Evolutionary conservation across 163 green algal species (phyloP), one percentile per base, ranked within the genome.

Genomic region (Scenedesmus sp.): DNA sequence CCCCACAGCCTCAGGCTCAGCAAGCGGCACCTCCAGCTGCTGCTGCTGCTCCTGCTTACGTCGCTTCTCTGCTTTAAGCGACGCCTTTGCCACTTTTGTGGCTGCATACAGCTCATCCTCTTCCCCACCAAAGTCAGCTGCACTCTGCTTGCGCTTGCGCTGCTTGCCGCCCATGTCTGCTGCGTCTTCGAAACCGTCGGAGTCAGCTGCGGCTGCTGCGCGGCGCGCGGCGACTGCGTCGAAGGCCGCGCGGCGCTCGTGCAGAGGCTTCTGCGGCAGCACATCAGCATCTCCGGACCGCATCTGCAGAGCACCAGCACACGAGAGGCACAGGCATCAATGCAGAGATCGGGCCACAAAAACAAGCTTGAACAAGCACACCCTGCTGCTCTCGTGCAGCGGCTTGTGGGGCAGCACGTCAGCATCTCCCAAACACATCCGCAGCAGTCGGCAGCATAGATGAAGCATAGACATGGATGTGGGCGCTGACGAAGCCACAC

Each of bases 31-130:
- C 52, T 90, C 91, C 59, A 96, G 91, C 64, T 93, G 88, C 10
- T 96, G 93, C 52, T 66, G 34, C 15, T 82, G 91, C 10, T 82
- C 77, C 85, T 97, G 94, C 18, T 88, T 81, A 56, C 95, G 93
- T 9, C 88, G 87, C 66, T 95, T 95, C 4, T 90, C 91, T 59
- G 91, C 76, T 94, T 99, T 98, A 88, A 96, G 95, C 64, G 66
- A 73, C 18, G 82, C 82, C 60, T 94, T 93, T 9, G 93, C 90
- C 4, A 88, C 94, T 34, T 84, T 84, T 84, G 76, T 88, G 3
- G 67, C 93, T 52, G 74, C 46, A 92, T 98, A 99, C 62, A 98
- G 96, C 26, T 96, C 94, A 87, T 98, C 96, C 94, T 99, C 98
- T 60, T 97, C 94, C 26, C 94, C 93, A 1, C 52, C 20, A 79